Evolutionary conservation across 1,139 yeast species (phyloP), one percentile per base, ranked within the genome.

Genomic region (Candida anutae): DNA sequence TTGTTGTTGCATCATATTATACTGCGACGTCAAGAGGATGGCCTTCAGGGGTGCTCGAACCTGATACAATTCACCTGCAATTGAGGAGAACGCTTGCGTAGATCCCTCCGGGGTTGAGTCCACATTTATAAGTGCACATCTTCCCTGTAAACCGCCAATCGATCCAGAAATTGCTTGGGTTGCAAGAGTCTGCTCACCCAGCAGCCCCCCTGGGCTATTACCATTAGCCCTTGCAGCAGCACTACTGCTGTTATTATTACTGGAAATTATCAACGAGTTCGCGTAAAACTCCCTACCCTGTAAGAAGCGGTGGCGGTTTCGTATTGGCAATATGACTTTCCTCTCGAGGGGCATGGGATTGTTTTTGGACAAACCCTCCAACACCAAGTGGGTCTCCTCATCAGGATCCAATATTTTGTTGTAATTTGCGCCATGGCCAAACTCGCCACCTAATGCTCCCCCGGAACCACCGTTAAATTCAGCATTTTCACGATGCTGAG

Each of bases 321-420:
- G 67, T 1, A 79, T 69, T 2, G 95, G 88, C 43, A 82, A 59
- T 9, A 85, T 49, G 9, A 79, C 79, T 32, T 74, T 76, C 24
- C 87, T 59, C 46, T 88, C 97, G 34, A 88, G 55, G 2, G 97
- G 97, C 35, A 80, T 64, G 3, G 95, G 88, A 35, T 73, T 69
- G 24, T 87, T 79, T 41, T 83, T 68, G 9, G 82, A 71, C 18
- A 90, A 84, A n/a, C 97, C 97, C 37, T 84, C 90, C 49, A 93
- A 62, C 3, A 93, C 97, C 44, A 82, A 83, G 32, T 83, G 88
- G 2, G 95, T 85, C 46, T 93, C 99, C 49, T 87, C 95, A 45
- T 90, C 96, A 5, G 95, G 94, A 43, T 64, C 69, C 26, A 64
- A 52, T 4, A 59, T 50, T 33, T 58, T 48, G 31, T 48, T 49